phyloP scores from a whole-genome alignment of 306 rosid genomes.

The Pterocarpus santalinus region DNA sequence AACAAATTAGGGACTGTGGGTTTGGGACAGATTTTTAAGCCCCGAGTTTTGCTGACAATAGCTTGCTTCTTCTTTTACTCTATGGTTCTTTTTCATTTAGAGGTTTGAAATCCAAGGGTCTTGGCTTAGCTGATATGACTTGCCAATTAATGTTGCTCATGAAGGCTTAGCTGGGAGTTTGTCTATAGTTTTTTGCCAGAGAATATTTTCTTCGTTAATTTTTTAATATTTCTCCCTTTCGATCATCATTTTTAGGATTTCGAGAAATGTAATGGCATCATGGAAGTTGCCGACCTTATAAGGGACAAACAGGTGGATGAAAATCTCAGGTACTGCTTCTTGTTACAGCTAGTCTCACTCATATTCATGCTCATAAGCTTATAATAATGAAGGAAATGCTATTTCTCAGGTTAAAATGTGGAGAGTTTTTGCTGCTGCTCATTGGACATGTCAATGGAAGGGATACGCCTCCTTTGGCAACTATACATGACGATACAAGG shows the following conservation, averaged over 20 bases:
- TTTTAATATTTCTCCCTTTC: slow-evolving; percentile 21
- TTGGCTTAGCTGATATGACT: slow-evolving; percentile 30
- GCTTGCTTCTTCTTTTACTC: not conserved
- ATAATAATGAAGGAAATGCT: slow-evolving; percentile 23
- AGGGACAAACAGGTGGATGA: slow-evolving; percentile 89
- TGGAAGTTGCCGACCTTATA: slow-evolving; percentile 88
- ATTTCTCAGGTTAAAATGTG: slow-evolving; percentile 83
- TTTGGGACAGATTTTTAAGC: too few relatives aligned
- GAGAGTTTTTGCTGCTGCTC: slow-evolving; percentile 87
- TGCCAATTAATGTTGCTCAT: slow-evolving; percentile 28
- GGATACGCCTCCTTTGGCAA: slow-evolving; percentile 79
- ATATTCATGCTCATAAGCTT: slow-evolving; percentile 6
- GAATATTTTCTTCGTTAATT: slow-evolving; percentile 11
- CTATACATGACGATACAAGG: slow-evolving; percentile 85
- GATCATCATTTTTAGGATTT: slow-evolving; percentile 70
- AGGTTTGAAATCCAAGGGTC: slow-evolving; percentile 30
- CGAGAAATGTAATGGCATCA: slow-evolving; percentile 77
- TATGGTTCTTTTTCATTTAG: not conserved
- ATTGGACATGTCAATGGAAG: slow-evolving; percentile 91
- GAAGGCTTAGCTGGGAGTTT: slow-evolving; percentile 31
- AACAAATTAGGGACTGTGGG: too few relatives aligned
- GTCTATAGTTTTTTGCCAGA: slow-evolving; percentile 18
- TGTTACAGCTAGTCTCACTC: slow-evolving; percentile 20
- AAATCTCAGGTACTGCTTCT: slow-evolving; percentile 77
- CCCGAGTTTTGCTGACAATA: slow-evolving; percentile 10